These are phyloP conservation scores for Hemileccinum impolitum DNA, from an alignment of 768 basidiomycete species.

Conservation along the genomic window DNA sequence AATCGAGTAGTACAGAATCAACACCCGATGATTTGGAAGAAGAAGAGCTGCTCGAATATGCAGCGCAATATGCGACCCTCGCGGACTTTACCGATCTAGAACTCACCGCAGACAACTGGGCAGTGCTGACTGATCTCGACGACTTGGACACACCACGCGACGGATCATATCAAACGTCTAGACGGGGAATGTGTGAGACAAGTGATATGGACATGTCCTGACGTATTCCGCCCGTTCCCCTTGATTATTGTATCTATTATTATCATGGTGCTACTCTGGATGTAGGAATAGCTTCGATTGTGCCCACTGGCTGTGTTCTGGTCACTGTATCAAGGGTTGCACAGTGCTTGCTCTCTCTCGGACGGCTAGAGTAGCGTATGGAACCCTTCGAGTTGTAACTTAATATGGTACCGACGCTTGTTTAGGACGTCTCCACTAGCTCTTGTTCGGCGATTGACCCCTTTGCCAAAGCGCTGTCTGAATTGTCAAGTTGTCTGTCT, in stretches of 20 bases:
- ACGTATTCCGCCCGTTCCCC: neutral
- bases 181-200: neutral
- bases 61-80: slow-evolving; percentile 46
- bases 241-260: slow-evolving; percentile 6
- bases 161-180: neutral
- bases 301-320: too few species aligned
- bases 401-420: too few species aligned
- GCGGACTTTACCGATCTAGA: slow-evolving; percentile 49
- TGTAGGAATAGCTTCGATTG: neutral
- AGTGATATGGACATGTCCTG: slow-evolving; percentile 29
- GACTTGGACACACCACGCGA: slow-evolving; percentile 2
- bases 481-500: too few species aligned
- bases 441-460: too few species aligned
- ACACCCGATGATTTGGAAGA: slow-evolving; percentile 50
- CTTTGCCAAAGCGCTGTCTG: too few species aligned
- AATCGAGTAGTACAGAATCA: slow-evolving; percentile 14
- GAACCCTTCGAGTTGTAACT: too few species aligned
- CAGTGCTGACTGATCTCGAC: slow-evolving; percentile 21
- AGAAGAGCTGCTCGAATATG: slow-evolving; percentile 58
- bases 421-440: too few species aligned
- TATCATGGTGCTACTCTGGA: neutral
- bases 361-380: too few species aligned
- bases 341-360: too few species aligned
- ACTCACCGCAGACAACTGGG: slow-evolving; percentile 11
- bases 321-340: too few species aligned